A percentile compares a stretch with the other conserved stretches of the same genome.
Evolutionary conservation across 1,284 basidiomycete genomes (phyloP).

Genomic region (Ustilago trichophora): DNA sequence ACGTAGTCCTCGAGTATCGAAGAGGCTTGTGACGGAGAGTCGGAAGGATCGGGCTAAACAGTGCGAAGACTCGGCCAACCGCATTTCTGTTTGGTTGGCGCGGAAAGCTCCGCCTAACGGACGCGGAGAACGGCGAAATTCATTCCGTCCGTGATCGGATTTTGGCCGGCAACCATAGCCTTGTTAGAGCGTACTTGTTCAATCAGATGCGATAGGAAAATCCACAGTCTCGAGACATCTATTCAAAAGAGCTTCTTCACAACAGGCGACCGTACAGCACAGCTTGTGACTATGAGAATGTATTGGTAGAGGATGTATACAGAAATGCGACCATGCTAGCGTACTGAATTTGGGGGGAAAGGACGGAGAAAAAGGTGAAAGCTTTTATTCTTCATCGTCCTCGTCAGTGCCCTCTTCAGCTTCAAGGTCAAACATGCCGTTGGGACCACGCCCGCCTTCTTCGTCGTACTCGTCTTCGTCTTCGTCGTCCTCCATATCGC

Average conservation of each 20-base stretch:
- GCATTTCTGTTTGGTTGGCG: not conserved
- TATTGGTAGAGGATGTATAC: no score
- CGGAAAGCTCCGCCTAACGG: conserved; percentile 12
- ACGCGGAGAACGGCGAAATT: conserved; percentile 8
- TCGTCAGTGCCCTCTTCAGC: conserved; percentile 48
- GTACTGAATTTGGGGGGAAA: no score
- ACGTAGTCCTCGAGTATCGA: no score
- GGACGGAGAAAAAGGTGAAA: no score
- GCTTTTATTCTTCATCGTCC: conserved; percentile 32
- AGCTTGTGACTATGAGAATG: no score
- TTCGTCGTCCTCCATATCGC: conserved; percentile 44
- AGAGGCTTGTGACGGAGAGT: no score
- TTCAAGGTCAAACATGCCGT: conserved; percentile 49
- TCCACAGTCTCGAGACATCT: no score
- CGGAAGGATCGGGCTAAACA: not conserved
- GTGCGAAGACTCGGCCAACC: conserved; percentile 1
- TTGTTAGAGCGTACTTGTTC: no score
- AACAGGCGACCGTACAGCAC: no score
- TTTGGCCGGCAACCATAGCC: not conserved
- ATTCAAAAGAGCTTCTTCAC: no score
- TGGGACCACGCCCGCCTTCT: conserved; percentile 30
- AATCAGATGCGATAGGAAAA: no score
- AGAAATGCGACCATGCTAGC: not conserved
- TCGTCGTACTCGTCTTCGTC: conserved; percentile 53
- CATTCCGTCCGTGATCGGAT: not conserved